Percentiles rank a stretch among this genome's conserved stretches.
Evolutionary conservation across 305 asterid genomes (phyloP).

Genomic region (Fraxinus angustifolia): DNA sequence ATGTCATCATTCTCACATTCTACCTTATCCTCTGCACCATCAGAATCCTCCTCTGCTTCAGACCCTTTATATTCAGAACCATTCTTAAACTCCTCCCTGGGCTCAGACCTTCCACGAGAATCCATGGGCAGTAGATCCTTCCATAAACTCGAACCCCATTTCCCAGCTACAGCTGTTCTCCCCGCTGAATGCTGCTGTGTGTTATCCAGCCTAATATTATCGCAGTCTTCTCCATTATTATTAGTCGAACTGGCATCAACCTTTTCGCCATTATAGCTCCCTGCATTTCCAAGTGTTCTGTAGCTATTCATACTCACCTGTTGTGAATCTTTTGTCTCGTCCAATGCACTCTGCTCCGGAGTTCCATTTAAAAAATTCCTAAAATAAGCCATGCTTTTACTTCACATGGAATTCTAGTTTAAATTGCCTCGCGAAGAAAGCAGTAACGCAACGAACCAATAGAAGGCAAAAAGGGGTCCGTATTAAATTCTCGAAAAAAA

Average conservation of each 20-base stretch:
- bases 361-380: conserved; percentile 56
- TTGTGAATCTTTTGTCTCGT: conserved; percentile 45
- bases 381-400: conserved; percentile 53
- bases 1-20: conserved; percentile 56
- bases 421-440: background rate
- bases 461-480: background rate
- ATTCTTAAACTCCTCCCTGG: conserved; percentile 86
- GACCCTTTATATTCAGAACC: conserved; percentile 88
- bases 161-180: conserved; percentile 42
- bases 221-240: conserved; percentile 36
- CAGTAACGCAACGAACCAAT: conserved; percentile 1
- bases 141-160: conserved; percentile 85
- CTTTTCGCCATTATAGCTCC: conserved; percentile 40
- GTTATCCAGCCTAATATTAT: conserved; percentile 29
- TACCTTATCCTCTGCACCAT: conserved; percentile 56
- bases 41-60: conserved; percentile 66
- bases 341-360: conserved; percentile 41
- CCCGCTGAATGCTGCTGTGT: conserved; percentile 40
- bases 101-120: conserved; percentile 50
- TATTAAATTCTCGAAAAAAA: conserved; percentile 10
- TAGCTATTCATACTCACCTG: conserved; percentile 35
- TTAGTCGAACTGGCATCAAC: conserved; percentile 45
- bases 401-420: conserved; percentile 33
- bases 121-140: conserved; percentile 62
- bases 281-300: conserved; percentile 39